These are phyloP conservation scores for Golubevia sp. DNA, from an alignment of 1,284 basidiomycete species.

Conservation along the genomic window DNA sequence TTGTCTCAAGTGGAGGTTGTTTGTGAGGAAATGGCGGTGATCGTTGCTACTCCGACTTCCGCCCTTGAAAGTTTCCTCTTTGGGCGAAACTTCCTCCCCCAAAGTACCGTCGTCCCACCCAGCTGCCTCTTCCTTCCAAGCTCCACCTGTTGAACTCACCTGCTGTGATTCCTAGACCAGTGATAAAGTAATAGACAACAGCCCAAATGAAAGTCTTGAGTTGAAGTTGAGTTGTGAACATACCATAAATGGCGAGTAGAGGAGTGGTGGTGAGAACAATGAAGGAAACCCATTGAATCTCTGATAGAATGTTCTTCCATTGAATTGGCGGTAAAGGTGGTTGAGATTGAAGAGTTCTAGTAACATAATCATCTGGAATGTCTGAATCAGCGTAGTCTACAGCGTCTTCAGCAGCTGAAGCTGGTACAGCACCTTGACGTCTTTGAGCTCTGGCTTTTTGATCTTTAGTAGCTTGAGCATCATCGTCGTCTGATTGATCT, in stretches of 20 bases:
- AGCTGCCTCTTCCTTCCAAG: neutral
- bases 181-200: slow-evolving; percentile 52
- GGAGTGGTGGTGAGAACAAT: slow-evolving; percentile 46
- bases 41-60: too few relatives aligned
- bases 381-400: slow-evolving; percentile 28
- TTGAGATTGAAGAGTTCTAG: slow-evolving; percentile 22
- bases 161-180: slow-evolving; percentile 35
- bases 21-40: too few relatives aligned
- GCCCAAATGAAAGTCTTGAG: slow-evolving; percentile 36
- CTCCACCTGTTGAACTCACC: neutral
- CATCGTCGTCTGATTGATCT: neutral
- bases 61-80: too few relatives aligned
- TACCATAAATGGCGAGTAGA: slow-evolving; percentile 43
- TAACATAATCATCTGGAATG: slow-evolving; percentile 52
- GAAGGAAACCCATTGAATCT: slow-evolving; percentile 60
- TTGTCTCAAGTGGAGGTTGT: too few relatives aligned
- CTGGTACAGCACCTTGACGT: neutral
- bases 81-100: too few relatives aligned
- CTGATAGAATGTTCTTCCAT: slow-evolving; percentile 47
- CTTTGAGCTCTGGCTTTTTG: neutral
- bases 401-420: neutral
- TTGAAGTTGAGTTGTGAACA: slow-evolving; percentile 41
- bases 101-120: too few relatives aligned
- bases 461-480: neutral
- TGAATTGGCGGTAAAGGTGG: slow-evolving; percentile 45